These are phyloP conservation scores for Cutaneotrichosporon sp. DNA, from an alignment of 1,284 basidiomycete species.

Conservation along the genomic window DNA sequence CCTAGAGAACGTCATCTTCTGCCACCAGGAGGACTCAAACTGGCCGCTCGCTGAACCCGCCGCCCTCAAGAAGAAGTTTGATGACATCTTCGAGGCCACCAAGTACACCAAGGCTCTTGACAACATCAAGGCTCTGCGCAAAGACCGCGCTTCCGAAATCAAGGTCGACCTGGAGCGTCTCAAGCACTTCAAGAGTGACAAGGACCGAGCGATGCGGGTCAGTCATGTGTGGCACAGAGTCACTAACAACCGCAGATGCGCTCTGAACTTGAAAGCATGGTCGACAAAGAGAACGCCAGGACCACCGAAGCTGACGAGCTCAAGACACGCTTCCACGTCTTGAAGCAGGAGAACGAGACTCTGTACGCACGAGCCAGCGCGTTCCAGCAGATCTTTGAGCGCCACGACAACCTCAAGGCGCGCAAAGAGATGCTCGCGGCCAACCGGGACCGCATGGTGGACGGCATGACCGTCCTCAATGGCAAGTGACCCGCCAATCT, in stretches of 20 bases:
- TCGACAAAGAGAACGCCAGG: conserved; percentile 68
- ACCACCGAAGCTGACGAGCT: conserved; percentile 73
- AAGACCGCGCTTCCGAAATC: conserved; percentile 85
- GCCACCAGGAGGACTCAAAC: conserved; percentile 98
- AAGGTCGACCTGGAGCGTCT: conserved; percentile 92
- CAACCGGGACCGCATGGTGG: conserved; percentile 64
- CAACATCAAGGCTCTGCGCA: conserved; percentile 83
- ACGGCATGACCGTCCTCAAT: conserved; percentile 64
- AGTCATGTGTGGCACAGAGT: conserved; percentile 5
- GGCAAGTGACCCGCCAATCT: conserved; percentile 58
- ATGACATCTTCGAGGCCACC: conserved; percentile 99
- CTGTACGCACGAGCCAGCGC: conserved; percentile 81
- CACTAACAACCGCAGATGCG: conserved; percentile 32
- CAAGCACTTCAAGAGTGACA: conserved; percentile 77
- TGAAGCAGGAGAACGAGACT: conserved; percentile 73
- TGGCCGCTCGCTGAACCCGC: conserved; percentile 95
- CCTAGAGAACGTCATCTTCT: conserved; percentile 98
- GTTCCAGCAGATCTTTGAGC: conserved; percentile 79
- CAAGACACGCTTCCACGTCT: conserved; percentile 65
- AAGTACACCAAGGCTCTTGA: conserved; percentile 98
- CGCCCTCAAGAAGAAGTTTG: conserved; percentile 95
- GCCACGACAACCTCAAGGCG: conserved; percentile 68
- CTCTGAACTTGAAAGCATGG: conserved; percentile 59
- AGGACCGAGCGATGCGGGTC: conserved; percentile 75
- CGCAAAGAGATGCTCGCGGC: conserved; percentile 66